phyloP scores from a whole-genome alignment of 116 monocot genomes.

The Dioscorea cayenensis region DNA sequence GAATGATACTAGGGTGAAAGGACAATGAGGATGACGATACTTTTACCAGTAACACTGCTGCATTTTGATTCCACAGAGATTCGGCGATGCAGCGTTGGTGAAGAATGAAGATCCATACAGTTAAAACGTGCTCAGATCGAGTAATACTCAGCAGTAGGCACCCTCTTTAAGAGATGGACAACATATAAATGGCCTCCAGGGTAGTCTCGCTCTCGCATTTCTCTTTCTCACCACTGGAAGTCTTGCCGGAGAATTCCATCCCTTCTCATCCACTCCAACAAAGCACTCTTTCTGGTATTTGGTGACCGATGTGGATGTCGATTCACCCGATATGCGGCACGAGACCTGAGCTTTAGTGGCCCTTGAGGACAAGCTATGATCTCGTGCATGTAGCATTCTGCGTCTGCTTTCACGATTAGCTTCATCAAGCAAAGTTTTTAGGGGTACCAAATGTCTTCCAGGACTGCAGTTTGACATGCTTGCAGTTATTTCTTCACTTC shows the following conservation, averaged over 20 bases:
- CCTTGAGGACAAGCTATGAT: background rate
- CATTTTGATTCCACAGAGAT: no score
- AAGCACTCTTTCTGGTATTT: background rate
- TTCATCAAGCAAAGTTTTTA: background rate
- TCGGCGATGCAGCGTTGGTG: no score
- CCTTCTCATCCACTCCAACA: background rate
- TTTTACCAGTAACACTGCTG: no score
- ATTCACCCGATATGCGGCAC: background rate
- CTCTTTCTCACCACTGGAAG: background rate
- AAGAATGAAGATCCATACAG: no score
- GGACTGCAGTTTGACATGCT: background rate
- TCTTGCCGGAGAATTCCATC: background rate
- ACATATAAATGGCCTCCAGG: background rate
- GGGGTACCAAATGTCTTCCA: background rate
- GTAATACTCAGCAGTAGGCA: no score
- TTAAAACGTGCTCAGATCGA: no score
- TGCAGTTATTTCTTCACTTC: background rate
- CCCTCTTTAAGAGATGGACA: background rate
- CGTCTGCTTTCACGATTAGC: background rate
- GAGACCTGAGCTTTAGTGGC: background rate
- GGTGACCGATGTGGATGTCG: background rate
- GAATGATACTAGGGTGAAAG: no score
- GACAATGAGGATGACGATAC: no score
- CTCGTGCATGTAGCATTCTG: background rate
- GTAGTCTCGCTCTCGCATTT: background rate